Evolutionary conservation across 2,329 filamentous ascomycete genomes (phyloP), one percentile per base, ranked within the genome.

Genomic region (Diaporthe amygdali): DNA sequence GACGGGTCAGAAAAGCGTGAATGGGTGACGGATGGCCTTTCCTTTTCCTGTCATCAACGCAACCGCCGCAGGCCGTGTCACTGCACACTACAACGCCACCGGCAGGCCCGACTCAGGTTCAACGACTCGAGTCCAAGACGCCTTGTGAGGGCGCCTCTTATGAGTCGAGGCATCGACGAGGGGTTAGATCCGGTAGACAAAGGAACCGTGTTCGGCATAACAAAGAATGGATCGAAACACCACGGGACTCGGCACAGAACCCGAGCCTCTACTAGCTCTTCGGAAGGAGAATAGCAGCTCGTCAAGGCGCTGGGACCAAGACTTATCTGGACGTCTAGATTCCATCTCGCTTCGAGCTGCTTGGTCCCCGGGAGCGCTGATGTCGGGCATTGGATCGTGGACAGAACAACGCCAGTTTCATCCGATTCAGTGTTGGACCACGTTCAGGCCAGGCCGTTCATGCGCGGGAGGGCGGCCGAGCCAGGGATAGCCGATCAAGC

Each of bases 401-500:
- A 54, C 52, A 68, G 54, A 39, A 49, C 27, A 47, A 54, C 44
- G 68, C 68, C 68, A 64, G 68, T 70, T 70, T 72, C 71, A 67
- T 70, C 46, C 63, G 54, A 68, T 72, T 54, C 47, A 39, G 39
- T 54, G 7, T 54, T 66, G 67, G 52, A 51, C 52, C 66, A 59
- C 22, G 66, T 49, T 59, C 51, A 68, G 41, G 25, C 66, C 66
- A 68, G 66, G 32, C 66, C 66, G 14, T 68, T 68, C 30, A 68
- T 47, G 51, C 39, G 66, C 49, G 52, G 51, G 51, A 66, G 59
- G 59, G 27, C 44, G 44, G 27, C 17, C 66, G 41, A 59, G 66
- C 41, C 66, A 68, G 68, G 71, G 52, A 72, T 55, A 41, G 71
- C 49, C 68, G 71, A 71, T 73, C 71, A 67, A 54, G 51, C 44